Percentiles rank a stretch among this genome's conserved stretches.
Conservation (phyloP, 345 rosid genomes). For the sweet orange (Citrus sinensis) region DVS_A1.0 CM039162.1:9614501-9615000, state of each 20-base stretch:
- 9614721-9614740: not conserved
- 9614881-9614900: conserved; percentile 39
- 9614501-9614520: not conserved
- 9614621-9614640: no score
- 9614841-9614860: conserved; percentile 65
- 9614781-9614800: not conserved
- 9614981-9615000: conserved; percentile 23
- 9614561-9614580: not conserved
- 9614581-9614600: not conserved
- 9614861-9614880: conserved; percentile 76
- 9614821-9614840: conserved; percentile 12
- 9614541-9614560: not conserved
- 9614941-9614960: conserved; percentile 12
- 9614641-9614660: not conserved
- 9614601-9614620: no score
- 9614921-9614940: conserved; percentile 22
- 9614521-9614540: not conserved
- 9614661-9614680: not conserved
- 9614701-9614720: no score
- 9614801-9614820: not conserved
- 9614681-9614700: no score
- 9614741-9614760: not conserved
- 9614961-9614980: conserved; percentile 26
- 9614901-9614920: conserved; percentile 16
- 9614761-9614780: not conserved